Evolutionary conservation across 2,329 filamentous ascomycete genomes (phyloP), one percentile per base, ranked within the genome.

Genomic region (Ceratocystis huliohia): DNA sequence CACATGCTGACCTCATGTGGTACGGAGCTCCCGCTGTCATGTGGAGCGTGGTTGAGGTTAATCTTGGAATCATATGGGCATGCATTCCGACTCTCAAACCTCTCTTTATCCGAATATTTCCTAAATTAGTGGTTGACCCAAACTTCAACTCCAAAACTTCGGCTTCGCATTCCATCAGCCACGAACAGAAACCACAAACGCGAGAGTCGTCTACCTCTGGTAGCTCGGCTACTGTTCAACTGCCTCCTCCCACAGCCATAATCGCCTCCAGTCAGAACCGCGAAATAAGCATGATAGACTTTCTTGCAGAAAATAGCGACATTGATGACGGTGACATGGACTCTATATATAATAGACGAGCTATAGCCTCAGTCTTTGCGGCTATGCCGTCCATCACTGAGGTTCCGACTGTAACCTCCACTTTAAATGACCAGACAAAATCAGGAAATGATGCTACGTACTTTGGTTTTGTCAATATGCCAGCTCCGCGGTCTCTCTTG

Each of bases 71-170:
- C 71, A 87, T 91, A 69, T 96, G 90, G 73, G 92, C 88, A 53
- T 96, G 91, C 71, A 88, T 96, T n/a, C 93, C 93, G 7, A 93
- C 88, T 0, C 78, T 96, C 69, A 96, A 96, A 73, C 92, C 93
- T 1, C 78, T 97, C 5, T 85, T 93, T 66, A 83, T 89, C 70
- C 80, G 80, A 68, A 79, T 85, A 64, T 75, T 85, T n/a, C 83
- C 83, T 1, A 74, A 78, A 22, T 82, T 84, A 76, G 73, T 85
- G 8, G 74, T 82, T 69, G 81, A 83, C 66, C 79, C 79, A 0
- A 69, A 69, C 45, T 66, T 65, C 2, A 68, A 64, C n/a, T 68
- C 69, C 17, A 57, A 61, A 13, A 50, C 61, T 10, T 63, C 61
- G 4, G 45, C 17, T n/a, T 63, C 45, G 7, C 22, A 37, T 33